These are phyloP conservation scores for Sclerotinia spermophila DNA, from an alignment of 2,329 filamentous ascomycete species.

Conservation along the genomic window DNA sequence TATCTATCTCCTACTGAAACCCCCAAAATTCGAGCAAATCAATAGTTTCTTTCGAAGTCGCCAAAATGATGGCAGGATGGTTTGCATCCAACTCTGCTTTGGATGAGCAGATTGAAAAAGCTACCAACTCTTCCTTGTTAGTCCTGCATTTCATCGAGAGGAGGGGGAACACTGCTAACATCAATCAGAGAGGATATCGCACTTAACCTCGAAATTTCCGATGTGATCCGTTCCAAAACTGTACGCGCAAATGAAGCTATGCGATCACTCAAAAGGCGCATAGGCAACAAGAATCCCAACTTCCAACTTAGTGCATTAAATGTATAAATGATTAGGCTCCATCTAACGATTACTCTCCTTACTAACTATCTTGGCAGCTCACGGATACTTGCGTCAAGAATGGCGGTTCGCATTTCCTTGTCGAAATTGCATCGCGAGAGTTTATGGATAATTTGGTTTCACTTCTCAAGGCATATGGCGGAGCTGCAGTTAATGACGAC, in stretches of 20 bases:
- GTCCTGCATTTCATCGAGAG: conserved; percentile 34
- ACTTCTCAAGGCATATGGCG: conserved; percentile 75
- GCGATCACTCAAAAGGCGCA: conserved; percentile 88
- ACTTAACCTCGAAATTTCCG: conserved; percentile 95
- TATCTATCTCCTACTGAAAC: background rate
- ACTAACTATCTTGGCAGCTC: conserved; percentile 54
- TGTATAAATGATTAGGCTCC: conserved; percentile 45
- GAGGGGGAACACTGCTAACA: conserved; percentile 27
- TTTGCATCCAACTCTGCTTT: conserved; percentile 89
- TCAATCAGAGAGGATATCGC: conserved; percentile 81
- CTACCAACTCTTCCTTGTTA: conserved; percentile 84
- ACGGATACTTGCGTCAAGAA: conserved; percentile 99
- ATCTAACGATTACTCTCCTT: background rate
- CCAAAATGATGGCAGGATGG: conserved; percentile 86
- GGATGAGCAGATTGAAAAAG: conserved; percentile 95
- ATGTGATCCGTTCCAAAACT: conserved; percentile 94
- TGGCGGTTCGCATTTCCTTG: conserved; percentile 89
- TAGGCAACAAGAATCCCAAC: conserved; percentile 97
- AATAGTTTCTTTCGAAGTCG: background rate
- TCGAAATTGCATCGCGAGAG: conserved; percentile 92
- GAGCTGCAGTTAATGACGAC: conserved; percentile 72
- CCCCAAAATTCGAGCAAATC: background rate
- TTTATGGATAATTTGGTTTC: conserved; percentile 98
- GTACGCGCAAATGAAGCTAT: conserved; percentile 97
- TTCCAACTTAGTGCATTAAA: conserved; percentile 92